These are phyloP conservation scores for Podila horticola DNA, from an alignment of 192 early-diverging fungal species.

Conservation along the genomic window DNA sequence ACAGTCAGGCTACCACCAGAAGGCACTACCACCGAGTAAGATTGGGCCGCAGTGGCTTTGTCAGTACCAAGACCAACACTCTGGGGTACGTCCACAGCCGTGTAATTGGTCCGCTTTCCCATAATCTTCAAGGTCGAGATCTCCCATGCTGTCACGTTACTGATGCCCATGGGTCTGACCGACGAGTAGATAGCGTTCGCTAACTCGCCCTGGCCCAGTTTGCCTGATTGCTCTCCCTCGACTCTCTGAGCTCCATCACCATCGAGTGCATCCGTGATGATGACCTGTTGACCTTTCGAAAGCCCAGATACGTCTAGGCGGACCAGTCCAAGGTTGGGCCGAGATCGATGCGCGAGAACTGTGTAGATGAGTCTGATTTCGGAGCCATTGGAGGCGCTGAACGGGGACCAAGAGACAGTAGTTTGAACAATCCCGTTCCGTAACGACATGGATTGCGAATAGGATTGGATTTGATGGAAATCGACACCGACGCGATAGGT, in stretches of 20 bases:
- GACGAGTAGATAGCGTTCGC: constrained; percentile 33
- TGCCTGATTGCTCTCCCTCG: constrained; percentile 29
- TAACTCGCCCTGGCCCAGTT: constrained; percentile 20
- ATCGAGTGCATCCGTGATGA: constrained; percentile 46
- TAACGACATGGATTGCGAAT: constrained; percentile 40
- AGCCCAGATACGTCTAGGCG: constrained; percentile 45
- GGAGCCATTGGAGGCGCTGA: constrained; percentile 8
- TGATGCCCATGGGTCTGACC: constrained; percentile 29
- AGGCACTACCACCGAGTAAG: constrained; percentile 23
- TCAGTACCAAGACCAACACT: constrained; percentile 31
- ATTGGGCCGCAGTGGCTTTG: constrained; percentile 28
- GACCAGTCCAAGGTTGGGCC: constrained; percentile 43
- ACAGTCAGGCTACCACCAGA: constrained; percentile 14
- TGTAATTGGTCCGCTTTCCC: constrained; percentile 1
- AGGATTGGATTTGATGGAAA: constrained; percentile 31
- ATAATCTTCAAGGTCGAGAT: constrained; percentile 27
- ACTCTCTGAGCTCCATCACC: constrained; percentile 47
- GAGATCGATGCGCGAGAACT: constrained; percentile 44
- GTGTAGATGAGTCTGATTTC: constrained; percentile 35
- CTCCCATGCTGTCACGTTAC: constrained; percentile 50
- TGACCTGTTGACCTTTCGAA: constrained; percentile 28
- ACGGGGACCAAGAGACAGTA: constrained; percentile 32
- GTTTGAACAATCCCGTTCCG: constrained; percentile 47
- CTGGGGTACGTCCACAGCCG: constrained; percentile 19
- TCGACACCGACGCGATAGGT: constrained; percentile 42